Evolutionary conservation across 805 yeast species (phyloP).

Genomic region (Metschnikowia drakensbergensis): DNA sequence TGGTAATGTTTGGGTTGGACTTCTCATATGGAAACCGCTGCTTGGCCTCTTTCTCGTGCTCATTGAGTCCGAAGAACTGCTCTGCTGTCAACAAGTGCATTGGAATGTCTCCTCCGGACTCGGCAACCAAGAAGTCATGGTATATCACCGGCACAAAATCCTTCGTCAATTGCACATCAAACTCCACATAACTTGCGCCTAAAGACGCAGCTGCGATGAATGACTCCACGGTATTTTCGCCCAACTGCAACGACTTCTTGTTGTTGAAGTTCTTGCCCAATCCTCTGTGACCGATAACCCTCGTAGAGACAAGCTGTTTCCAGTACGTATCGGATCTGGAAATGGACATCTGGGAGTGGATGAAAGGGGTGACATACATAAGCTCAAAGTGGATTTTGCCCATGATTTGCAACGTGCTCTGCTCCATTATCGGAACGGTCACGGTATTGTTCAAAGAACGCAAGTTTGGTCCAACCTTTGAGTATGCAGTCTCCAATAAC

Average conservation of each 20-base stretch:
- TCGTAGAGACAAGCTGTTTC: constrained; percentile 82
- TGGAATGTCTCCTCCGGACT: constrained; percentile 92
- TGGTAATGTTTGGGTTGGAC: constrained; percentile 14
- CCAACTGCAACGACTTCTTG: constrained; percentile 78
- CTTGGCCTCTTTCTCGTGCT: constrained; percentile 16
- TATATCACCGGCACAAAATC: constrained; percentile 89
- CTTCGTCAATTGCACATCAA: constrained; percentile 92
- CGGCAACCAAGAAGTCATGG: constrained; percentile 92
- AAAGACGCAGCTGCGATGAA: constrained; percentile 94
- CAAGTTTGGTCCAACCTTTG: constrained; percentile 64
- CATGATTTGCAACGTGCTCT: constrained; percentile 64
- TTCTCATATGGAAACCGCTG: constrained; percentile 11
- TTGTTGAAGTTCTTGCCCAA: constrained; percentile 79
- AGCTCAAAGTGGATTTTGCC: constrained; percentile 78
- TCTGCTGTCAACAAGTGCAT: constrained; percentile 90
- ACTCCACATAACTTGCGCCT: constrained; percentile 95
- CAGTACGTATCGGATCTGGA: constrained; percentile 76
- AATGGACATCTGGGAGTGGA: constrained; percentile 64
- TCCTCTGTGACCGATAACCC: constrained; percentile 96
- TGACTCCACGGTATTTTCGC: constrained; percentile 93
- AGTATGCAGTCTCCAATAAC: constrained; percentile 53
- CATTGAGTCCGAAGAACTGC: constrained; percentile 67
- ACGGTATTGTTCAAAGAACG: constrained; percentile 62
- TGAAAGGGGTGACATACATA: constrained; percentile 66
- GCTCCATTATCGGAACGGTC: constrained; percentile 73